Base-by-base conservation (phyloP, 2,329 filamentous ascomycete species). In the Atkinsonella texensis region DNA sequence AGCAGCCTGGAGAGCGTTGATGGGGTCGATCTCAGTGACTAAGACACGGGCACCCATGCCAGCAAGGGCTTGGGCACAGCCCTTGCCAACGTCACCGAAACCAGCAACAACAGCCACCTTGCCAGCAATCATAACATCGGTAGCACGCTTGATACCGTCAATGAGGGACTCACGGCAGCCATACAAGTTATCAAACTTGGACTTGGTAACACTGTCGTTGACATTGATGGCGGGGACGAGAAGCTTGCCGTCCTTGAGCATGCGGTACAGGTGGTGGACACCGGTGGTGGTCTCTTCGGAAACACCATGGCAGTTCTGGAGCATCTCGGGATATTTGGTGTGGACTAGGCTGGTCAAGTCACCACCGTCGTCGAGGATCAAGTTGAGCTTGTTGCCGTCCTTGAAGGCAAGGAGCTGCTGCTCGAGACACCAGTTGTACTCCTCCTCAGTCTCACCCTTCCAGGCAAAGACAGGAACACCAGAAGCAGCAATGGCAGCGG, bases 161-260 rank as follows among this genome's bases (percentile, higher is more conserved):
- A 98, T 84, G 65, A 98, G 86, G 58, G 91, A 96, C 80, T 97
- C 93, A 71, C 89, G 85, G 89, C 93, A 97, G 69, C 93, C 91
- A 83, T 97, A 98, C 60, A 97, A 78, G 85, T 98, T 98, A 83
- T 97, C 93, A 72, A 98, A 98, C 83, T 98, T 98, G 76, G 89
- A 95, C 85, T 97, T 98, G 74, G 93, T 98, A 70, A 98, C 91
- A 54, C 87, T 90, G 84, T 98, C 91, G 79, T 98, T 97, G 81
- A 98, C 91, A 75, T 98, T 98, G 84, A 97, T 89, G 74, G 91
- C 81, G 62, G 93, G 93, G 61, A 95, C 87, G 57, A 95, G 85
- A 59, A 97, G 89, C 73, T 83, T 80, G 70, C 81, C 81, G 63
- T 87, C 84, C 82, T 93, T 96, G 71, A 97, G 77, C 90, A 96